Percentiles rank a stretch among this genome's conserved stretches.
Conservation (phyloP, 1,284 basidiomycete species). For the Boletus holoroseus region DNA sequence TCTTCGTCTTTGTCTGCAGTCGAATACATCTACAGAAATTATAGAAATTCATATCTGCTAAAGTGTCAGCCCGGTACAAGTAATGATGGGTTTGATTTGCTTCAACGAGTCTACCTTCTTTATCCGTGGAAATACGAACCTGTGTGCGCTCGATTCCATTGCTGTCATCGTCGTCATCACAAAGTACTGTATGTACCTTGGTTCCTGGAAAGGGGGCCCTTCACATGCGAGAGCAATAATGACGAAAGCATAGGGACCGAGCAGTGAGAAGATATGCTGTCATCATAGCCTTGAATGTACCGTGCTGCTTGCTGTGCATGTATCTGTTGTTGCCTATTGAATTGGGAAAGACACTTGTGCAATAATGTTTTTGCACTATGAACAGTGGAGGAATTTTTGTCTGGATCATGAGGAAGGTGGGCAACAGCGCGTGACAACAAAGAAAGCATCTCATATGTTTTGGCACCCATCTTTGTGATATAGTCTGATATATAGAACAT, state of each 20-base stretch:
- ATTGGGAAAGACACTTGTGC: too few relatives aligned
- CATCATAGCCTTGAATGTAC: conserved; percentile 10
- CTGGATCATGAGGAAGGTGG: too few relatives aligned
- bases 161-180: background rate
- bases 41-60: conserved; percentile 9
- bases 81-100: background rate
- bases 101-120: conserved; percentile 1
- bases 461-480: conserved; percentile 11
- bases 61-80: background rate
- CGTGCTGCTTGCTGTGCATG: background rate
- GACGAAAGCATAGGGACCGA: background rate
- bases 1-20: background rate
- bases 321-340: too few relatives aligned
- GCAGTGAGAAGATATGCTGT: background rate
- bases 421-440: too few relatives aligned
- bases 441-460: too few relatives aligned
- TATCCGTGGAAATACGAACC: background rate
- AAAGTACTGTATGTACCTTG: too few relatives aligned
- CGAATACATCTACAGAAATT: conserved; percentile 6
- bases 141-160: background rate
- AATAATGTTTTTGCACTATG: too few relatives aligned
- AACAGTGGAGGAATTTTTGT: background rate
- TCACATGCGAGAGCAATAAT: too few relatives aligned
- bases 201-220: too few relatives aligned
- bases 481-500: conserved; percentile 20